These are phyloP conservation scores for Citrus maxima DNA, from an alignment of 345 rosid species.

Conservation along the genomic window DNA sequence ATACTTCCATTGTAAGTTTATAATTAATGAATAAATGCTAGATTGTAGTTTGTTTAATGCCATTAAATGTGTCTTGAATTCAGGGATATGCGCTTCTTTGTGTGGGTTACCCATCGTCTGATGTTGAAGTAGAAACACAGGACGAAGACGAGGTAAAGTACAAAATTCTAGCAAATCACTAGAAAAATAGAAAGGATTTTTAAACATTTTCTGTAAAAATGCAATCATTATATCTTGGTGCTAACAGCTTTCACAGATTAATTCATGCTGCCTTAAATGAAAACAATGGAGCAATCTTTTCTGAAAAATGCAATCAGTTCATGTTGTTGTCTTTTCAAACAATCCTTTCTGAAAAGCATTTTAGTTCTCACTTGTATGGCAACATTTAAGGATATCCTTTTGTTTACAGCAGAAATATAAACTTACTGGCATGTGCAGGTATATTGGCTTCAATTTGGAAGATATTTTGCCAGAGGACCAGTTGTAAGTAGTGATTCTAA, in stretches of 20 bases:
- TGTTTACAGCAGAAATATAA: background rate
- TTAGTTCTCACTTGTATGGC: background rate
- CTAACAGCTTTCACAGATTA: background rate
- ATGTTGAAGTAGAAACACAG: constrained; percentile 91
- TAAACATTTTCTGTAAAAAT: background rate
- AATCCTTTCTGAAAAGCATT: background rate
- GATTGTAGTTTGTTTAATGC: background rate
- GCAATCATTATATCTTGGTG: background rate
- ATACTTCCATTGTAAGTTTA: background rate
- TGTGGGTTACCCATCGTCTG: constrained; percentile 84
- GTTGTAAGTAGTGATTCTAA: constrained; percentile 56
- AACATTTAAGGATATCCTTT: background rate
- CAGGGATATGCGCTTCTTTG: constrained; percentile 97
- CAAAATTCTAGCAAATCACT: constrained; percentile 8
- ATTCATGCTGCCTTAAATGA: background rate
- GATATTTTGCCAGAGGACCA: constrained; percentile 98
- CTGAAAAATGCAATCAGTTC: background rate
- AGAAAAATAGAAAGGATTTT: background rate
- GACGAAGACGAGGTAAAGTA: constrained; percentile 88
- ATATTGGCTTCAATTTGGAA: constrained; percentile 98
- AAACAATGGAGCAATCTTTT: background rate
- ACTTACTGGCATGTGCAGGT: constrained; percentile 46
- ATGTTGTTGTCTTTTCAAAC: background rate
- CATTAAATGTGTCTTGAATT: constrained; percentile 3
- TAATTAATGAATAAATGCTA: background rate